Conservation (phyloP, 768 basidiomycete species). For the Ramaria sp. region DNA sequence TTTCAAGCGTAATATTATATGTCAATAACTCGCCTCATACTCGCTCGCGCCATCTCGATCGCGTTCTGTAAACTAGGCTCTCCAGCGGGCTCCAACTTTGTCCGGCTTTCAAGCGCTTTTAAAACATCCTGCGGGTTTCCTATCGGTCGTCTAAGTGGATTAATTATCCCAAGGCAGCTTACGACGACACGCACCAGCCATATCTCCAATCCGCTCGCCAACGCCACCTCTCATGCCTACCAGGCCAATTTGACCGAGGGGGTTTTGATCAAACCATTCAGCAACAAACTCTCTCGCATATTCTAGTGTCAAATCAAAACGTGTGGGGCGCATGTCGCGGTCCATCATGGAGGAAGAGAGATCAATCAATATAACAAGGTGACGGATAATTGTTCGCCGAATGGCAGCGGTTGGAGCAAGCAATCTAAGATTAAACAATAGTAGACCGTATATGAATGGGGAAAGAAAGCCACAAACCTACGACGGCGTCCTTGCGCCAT, state of each 20-base stretch:
- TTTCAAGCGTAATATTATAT: background rate
- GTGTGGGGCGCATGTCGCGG: conserved; percentile 89
- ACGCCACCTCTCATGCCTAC: conserved; percentile 88
- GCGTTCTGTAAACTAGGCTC: conserved; percentile 96
- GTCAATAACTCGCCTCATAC: conserved; percentile 59
- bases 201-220: conserved; percentile 82
- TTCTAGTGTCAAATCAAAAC: conserved; percentile 84
- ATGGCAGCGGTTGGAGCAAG: conserved; percentile 79
- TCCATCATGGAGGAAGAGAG: conserved; percentile 89
- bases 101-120: conserved; percentile 71
- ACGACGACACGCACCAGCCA: conserved; percentile 62
- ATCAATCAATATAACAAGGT: conserved; percentile 87
- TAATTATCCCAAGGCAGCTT: background rate
- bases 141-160: conserved; percentile 19
- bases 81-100: conserved; percentile 80
- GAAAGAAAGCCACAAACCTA: conserved; percentile 39
- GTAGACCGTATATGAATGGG: background rate
- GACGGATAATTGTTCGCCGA: conserved; percentile 91
- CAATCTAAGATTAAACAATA: conserved; percentile 35
- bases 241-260: conserved; percentile 90
- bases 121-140: conserved; percentile 98
- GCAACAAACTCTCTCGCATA: conserved; percentile 85
- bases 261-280: conserved; percentile 99
- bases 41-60: conserved; percentile 91
- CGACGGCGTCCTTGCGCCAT: conserved; percentile 79